Evolutionary conservation across 129 eudicot species (phyloP).

Genomic region (Flaveria trinervia): DNA sequence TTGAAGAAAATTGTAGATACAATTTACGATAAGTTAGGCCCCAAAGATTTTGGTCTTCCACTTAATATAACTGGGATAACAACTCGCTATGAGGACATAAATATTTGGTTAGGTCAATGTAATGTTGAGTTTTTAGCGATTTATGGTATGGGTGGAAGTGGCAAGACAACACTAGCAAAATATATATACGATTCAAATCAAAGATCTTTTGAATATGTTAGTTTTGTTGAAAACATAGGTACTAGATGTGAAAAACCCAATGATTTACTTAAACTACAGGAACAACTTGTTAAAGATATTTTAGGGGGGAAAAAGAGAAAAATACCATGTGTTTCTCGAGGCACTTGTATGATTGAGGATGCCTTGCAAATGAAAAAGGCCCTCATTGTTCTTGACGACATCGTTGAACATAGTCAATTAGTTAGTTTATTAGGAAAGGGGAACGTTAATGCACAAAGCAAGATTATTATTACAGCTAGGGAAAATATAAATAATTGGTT

Average conservation of each 20-base stretch:
- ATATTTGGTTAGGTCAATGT: slow-evolving; percentile 2
- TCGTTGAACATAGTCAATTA: background rate
- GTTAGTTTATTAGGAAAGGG: background rate
- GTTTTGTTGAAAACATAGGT: slow-evolving; percentile 11
- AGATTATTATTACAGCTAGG: slow-evolving; percentile 26
- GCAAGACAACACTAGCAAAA: slow-evolving; percentile 22
- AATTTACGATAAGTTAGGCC: background rate
- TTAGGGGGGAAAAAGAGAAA: slow-evolving; percentile 8
- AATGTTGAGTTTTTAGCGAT: slow-evolving; percentile 17
- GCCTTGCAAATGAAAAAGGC: slow-evolving; percentile 3
- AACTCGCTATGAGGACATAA: slow-evolving; percentile 1
- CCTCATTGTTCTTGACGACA: slow-evolving; percentile 18
- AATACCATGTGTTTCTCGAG: slow-evolving; percentile 2
- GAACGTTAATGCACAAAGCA: slow-evolving; percentile 7
- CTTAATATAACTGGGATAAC: slow-evolving; percentile 10
- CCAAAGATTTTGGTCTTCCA: slow-evolving; percentile 10
- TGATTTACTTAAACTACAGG: slow-evolving; percentile 16
- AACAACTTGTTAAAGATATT: slow-evolving; percentile 10
- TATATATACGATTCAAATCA: slow-evolving; percentile 3
- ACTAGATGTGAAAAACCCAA: background rate
- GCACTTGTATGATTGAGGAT: background rate
- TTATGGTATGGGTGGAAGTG: slow-evolving; percentile 32
- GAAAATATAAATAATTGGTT: background rate
- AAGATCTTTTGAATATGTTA: slow-evolving; percentile 1
- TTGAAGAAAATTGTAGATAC: slow-evolving; percentile 15